These are phyloP conservation scores for Diplogelasinospora grovesii DNA, from an alignment of 495 filamentous ascomycete species.

Conservation along the genomic window DNA sequence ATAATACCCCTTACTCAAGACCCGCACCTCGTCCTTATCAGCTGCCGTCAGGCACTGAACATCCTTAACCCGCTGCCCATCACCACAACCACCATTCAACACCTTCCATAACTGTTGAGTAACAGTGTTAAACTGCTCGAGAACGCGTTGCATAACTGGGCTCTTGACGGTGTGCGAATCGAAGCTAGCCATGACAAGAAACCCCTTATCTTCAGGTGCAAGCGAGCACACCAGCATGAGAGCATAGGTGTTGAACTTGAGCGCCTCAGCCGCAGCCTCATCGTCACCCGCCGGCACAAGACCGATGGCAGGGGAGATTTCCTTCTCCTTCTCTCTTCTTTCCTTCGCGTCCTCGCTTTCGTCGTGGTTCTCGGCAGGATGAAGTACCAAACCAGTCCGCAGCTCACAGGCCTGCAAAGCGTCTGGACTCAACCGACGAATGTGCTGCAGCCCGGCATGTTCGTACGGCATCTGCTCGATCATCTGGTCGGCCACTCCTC, in stretches of 20 bases:
- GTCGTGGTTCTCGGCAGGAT: constrained; percentile 29
- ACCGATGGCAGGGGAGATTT: constrained; percentile 39
- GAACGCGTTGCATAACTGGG: constrained; percentile 24
- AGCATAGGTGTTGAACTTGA: constrained; percentile 62
- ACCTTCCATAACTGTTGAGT: constrained; percentile 26
- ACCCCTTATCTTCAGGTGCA: constrained; percentile 45
- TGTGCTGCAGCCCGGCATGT: constrained; percentile 64
- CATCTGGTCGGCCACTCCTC: constrained; percentile 46
- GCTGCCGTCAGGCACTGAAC: constrained; percentile 19
- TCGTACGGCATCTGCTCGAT: constrained; percentile 53
- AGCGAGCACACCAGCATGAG: constrained; percentile 59
- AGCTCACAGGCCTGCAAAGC: constrained; percentile 60
- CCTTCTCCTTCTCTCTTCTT: too few species aligned
- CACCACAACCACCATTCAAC: too few species aligned
- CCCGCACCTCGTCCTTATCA: constrained; percentile 15
- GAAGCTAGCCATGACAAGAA: constrained; percentile 56
- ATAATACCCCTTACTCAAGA: constrained; percentile 5
- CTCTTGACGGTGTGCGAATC: constrained; percentile 41
- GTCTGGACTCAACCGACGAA: constrained; percentile 54
- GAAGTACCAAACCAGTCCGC: constrained; percentile 38
- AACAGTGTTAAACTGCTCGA: constrained; percentile 23
- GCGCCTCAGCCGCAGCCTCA: constrained; percentile 54
- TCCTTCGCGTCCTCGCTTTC: constrained; percentile 21
- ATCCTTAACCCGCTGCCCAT: constrained; percentile 17
- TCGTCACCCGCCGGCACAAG: constrained; percentile 41